Percentiles rank a stretch among this genome's conserved stretches.
These are phyloP conservation scores for Thelonectria discophora DNA, from an alignment of 2,329 filamentous ascomycete genomes.

Conservation along the genomic window DNA sequence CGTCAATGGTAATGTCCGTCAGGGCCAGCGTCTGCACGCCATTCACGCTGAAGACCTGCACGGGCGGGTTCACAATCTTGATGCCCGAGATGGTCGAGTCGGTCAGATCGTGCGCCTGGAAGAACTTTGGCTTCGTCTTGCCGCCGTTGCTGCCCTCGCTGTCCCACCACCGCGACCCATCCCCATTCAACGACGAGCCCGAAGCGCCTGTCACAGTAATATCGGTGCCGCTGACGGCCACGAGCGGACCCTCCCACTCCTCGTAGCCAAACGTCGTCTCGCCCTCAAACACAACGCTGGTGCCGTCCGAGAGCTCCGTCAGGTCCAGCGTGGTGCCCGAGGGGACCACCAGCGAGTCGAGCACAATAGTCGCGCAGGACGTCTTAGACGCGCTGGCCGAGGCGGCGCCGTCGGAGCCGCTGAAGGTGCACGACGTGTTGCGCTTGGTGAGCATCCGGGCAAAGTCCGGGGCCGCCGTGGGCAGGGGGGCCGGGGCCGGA, in stretches of 20 bases:
- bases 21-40: constrained; percentile 15
- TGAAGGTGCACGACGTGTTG: constrained; percentile 18
- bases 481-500: constrained; percentile 13
- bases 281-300: constrained; percentile 19
- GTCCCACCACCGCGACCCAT: constrained; percentile 20
- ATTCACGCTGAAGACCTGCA: constrained; percentile 24
- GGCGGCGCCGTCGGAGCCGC: constrained; percentile 14
- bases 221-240: constrained; percentile 21
- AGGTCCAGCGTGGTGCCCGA: constrained; percentile 20
- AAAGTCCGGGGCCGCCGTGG: constrained; percentile 8
- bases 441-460: constrained; percentile 7
- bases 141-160: constrained; percentile 25
- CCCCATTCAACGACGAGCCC: constrained; percentile 16
- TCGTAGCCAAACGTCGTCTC: constrained; percentile 18
- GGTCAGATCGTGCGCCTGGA: constrained; percentile 22
- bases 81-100: constrained; percentile 19
- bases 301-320: constrained; percentile 18
- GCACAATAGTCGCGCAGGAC: constrained; percentile 17
- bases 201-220: constrained; percentile 14
- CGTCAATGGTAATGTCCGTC: constrained; percentile 19
- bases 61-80: constrained; percentile 18
- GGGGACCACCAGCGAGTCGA: constrained; percentile 11
- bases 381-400: constrained; percentile 20
- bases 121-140: constrained; percentile 26
- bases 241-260: constrained; percentile 21